Percentiles rank a stretch among this genome's conserved stretches.
These are phyloP conservation scores for Fusarium albidum DNA, from an alignment of 2,329 filamentous ascomycete species.

Conservation along the genomic window DNA sequence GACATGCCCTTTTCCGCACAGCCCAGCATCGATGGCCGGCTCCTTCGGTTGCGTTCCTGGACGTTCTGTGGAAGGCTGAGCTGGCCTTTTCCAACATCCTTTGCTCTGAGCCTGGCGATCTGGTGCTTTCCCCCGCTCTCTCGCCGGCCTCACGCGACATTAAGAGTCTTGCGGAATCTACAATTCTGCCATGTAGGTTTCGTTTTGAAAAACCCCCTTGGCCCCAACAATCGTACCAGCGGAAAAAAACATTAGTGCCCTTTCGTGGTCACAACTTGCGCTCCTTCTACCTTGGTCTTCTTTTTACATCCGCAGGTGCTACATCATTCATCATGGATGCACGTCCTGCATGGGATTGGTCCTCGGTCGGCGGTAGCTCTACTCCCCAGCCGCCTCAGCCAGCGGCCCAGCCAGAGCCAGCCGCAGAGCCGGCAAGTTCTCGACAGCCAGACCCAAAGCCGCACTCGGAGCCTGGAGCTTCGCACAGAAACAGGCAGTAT, in stretches of 20 bases:
- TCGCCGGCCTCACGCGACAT: conserved; percentile 17
- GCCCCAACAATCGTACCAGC: conserved; percentile 18
- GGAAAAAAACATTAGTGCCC: conserved; percentile 12
- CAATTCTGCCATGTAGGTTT: conserved; percentile 42
- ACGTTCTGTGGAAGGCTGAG: conserved; percentile 39
- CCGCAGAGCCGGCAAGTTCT: conserved; percentile 1
- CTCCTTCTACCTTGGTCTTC: conserved; percentile 14
- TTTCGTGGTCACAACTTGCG: conserved; percentile 15
- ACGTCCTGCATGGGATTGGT: conserved; percentile 40
- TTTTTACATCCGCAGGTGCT: conserved; percentile 31
- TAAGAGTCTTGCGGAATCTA: conserved; percentile 24
- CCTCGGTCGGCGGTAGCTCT: conserved; percentile 29
- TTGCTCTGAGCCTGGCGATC: conserved; percentile 33
- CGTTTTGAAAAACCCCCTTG: conserved; percentile 29
- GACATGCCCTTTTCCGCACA: conserved; percentile 24
- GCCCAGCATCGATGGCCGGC: conserved; percentile 35
- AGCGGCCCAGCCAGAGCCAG: conserved; percentile 17
- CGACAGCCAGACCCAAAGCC: conserved; percentile 14
- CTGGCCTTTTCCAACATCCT: conserved; percentile 41
- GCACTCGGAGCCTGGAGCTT: conserved; percentile 19
- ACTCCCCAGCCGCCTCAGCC: conserved; percentile 20
- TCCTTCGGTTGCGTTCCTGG: conserved; percentile 39
- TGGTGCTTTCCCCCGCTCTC: conserved; percentile 33
- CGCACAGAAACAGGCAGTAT: conserved; percentile 57
- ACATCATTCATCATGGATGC: conserved; percentile 40